Evolutionary conservation across 352 stramenopile species (phyloP).

Genomic region (Thraustotheca clavata): DNA sequence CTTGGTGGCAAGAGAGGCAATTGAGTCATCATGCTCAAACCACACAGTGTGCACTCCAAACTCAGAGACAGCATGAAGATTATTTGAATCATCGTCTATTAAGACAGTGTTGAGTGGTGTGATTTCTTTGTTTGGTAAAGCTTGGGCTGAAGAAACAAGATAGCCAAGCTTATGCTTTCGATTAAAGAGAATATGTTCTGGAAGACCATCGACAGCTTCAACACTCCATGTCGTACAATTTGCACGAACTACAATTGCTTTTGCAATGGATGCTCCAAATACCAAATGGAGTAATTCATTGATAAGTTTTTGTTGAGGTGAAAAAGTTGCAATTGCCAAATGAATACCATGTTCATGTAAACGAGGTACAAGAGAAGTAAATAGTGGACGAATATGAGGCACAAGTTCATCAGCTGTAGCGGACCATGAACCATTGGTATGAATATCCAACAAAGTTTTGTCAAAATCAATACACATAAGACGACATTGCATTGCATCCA

Average conservation of each 20-base stretch:
- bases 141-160: neutral
- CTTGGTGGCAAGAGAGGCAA: neutral
- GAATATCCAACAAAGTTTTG: constrained; percentile 62
- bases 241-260: neutral
- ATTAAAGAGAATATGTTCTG: no score
- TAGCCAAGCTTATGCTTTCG: neutral
- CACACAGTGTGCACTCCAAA: neutral
- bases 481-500: constrained; percentile 34
- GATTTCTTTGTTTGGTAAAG: no score
- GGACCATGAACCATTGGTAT: constrained; percentile 59
- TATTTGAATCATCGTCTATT: neutral
- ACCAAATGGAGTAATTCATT: constrained; percentile 42
- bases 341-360: constrained; percentile 32
- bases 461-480: constrained; percentile 83
- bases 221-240: neutral
- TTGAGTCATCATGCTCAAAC: neutral
- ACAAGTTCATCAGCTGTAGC: constrained; percentile 34
- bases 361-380: constrained; percentile 46
- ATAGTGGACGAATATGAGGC: constrained; percentile 46
- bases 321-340: constrained; percentile 77
- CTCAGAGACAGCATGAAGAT: neutral
- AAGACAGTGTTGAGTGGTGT: no score
- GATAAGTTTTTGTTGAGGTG: constrained; percentile 58
- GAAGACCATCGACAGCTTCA: no score
- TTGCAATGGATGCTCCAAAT: constrained; percentile 29